Conservation (phyloP, 2,329 filamentous ascomycete genomes). For the Aspergillus versicolor region DNA sequence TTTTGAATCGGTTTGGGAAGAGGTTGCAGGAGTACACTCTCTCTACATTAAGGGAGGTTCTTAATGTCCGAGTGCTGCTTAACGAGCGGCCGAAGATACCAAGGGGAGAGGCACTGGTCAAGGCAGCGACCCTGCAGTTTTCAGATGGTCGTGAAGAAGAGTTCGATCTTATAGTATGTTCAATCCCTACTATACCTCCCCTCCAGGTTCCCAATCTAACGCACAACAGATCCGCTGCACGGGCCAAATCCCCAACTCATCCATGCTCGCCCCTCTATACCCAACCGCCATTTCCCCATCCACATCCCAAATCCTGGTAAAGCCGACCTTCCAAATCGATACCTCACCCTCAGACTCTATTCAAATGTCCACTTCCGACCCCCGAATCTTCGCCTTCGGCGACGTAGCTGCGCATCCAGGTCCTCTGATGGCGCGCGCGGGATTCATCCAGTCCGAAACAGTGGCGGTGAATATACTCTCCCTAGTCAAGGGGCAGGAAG, state of each 20-base stretch:
- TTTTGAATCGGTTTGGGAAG: constrained; percentile 54
- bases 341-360: constrained; percentile 31
- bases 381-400: constrained; percentile 60
- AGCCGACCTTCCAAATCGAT: constrained; percentile 57
- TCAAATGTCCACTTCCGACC: neutral
- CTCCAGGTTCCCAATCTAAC: neutral
- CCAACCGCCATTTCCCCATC: constrained; percentile 45
- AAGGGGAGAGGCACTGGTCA: constrained; percentile 47
- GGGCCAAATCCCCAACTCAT: constrained; percentile 59
- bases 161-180: constrained; percentile 1
- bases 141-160: constrained; percentile 35
- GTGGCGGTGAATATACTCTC: constrained; percentile 57
- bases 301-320: constrained; percentile 54
- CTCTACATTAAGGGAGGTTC: constrained; percentile 41
- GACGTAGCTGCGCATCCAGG: constrained; percentile 59
- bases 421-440: constrained; percentile 56
- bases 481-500: constrained; percentile 43
- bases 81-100: constrained; percentile 50
- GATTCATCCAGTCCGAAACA: constrained; percentile 53
- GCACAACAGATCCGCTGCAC: constrained; percentile 43
- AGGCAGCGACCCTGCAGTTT: constrained; percentile 50
- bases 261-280: constrained; percentile 47
- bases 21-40: constrained; percentile 40
- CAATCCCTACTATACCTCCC: neutral
- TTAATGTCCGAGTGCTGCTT: constrained; percentile 54